Evolutionary conservation across 306 rosid genomes (phyloP), one percentile per base, ranked within the genome.

Genomic region (Gastrolobium bilobum): DNA sequence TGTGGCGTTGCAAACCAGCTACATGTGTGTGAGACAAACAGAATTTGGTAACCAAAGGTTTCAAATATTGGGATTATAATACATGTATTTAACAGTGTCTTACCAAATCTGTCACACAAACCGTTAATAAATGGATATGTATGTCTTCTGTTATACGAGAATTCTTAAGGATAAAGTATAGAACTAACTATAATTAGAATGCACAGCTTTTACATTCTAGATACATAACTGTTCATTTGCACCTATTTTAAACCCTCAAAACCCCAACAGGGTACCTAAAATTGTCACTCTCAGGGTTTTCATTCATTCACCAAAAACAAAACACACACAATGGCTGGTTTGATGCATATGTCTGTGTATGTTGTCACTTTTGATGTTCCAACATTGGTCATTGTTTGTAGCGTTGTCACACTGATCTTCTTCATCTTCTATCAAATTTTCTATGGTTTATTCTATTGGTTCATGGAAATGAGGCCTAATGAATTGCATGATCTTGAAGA

Each of bases 361-460:
- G 38, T 62, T 15, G 56, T 83, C 54, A 56, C 51, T 7, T 56
- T 78, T 50, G 77, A 72, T 57, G 31, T 51, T 65, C 80, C 79
- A 83, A 78, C 83, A 0, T 6, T 58, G 2, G 0, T 43, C 2
- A 30, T 50, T 3, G 1, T 66, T 65, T 6, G 68, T 5, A 0
- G 20, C 15, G 42, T 73, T 20, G 5, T 73, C 60, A 71, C 86
- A 65, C 0, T 73, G 35, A 15, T 78, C 11, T 48, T 78, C 53
- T 78, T 73, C 80, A 83, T 83, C 65, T 20, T 83, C n/a, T 47
- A 83, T 6, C 86, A 78, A 66, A 78, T 83, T 9, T 52, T 78
- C 15, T 10, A 73, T 1, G 86, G 86, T 3, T 57, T 83, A 30
- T 83, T 83, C 73, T 83, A 5, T 10, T 83, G 86, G 86, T 15